Conservation (phyloP, 768 basidiomycete genomes). For the Fomitopsis serialis region DNA sequence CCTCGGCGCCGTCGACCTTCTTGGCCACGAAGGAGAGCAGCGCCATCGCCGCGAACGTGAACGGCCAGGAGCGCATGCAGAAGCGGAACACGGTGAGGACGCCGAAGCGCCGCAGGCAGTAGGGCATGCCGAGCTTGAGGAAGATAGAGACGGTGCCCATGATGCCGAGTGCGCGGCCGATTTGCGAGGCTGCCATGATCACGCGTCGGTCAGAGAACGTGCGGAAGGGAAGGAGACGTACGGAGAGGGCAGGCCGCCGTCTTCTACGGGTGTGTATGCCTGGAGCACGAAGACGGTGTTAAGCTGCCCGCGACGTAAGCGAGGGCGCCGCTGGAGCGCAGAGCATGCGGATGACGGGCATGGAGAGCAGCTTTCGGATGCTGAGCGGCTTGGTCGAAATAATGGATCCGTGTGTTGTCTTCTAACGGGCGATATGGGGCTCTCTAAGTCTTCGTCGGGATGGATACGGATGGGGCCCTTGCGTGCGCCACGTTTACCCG, state of each 20-base stretch:
- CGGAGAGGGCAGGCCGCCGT: slow-evolving; percentile 60
- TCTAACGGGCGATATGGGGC: not conserved
- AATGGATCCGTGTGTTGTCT: slow-evolving; percentile 3
- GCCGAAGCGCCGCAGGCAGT: slow-evolving; percentile 44
- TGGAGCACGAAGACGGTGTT: slow-evolving; percentile 65
- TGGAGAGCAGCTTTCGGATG: slow-evolving; percentile 33
- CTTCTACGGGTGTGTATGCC: slow-evolving; percentile 53
- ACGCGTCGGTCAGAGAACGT: not conserved
- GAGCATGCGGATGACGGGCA: slow-evolving; percentile 50
- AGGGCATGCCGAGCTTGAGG: slow-evolving; percentile 51
- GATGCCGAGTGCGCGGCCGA: slow-evolving; percentile 51
- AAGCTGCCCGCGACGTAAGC: slow-evolving; percentile 51
- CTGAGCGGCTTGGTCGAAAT: slow-evolving; percentile 13
- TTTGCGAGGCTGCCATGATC: slow-evolving; percentile 41
- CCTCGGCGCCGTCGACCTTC: slow-evolving; percentile 21
- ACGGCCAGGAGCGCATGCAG: slow-evolving; percentile 50
- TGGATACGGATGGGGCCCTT: not conserved
- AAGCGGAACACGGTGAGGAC: slow-evolving; percentile 43
- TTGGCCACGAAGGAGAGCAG: slow-evolving; percentile 44
- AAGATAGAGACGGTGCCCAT: slow-evolving; percentile 45
- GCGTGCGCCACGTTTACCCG: slow-evolving; percentile 7
- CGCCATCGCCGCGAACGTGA: slow-evolving; percentile 44
- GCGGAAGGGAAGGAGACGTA: slow-evolving; percentile 25
- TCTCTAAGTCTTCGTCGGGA: slow-evolving; percentile 3
- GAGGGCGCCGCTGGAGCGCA: slow-evolving; percentile 44